A percentile compares a stretch with the other conserved stretches of the same genome.
Conservation (phyloP, 2,329 filamentous ascomycete species). For the Biscogniauxia mediterranea region DNA sequence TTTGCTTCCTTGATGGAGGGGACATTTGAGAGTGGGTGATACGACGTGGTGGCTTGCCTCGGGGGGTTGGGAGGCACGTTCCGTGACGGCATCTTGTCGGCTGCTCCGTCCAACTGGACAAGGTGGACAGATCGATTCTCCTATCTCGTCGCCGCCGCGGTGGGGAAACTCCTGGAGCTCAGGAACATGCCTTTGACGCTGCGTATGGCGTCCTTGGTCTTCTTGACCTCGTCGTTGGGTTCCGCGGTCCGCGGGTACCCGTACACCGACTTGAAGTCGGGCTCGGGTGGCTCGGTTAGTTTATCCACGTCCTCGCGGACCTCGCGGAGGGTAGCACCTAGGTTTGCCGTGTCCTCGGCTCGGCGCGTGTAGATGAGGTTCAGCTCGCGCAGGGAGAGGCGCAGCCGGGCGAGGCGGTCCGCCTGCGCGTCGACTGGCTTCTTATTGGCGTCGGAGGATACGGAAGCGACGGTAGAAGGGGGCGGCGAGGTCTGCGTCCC, state of each 20-base stretch:
- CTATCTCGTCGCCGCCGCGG: conserved; percentile 35
- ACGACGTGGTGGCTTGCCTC: neutral
- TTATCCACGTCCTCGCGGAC: conserved; percentile 66
- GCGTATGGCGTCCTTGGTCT: conserved; percentile 71
- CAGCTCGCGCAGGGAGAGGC: conserved; percentile 41
- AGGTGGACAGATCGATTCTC: conserved; percentile 1
- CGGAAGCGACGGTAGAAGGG: conserved; percentile 34
- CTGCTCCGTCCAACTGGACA: neutral
- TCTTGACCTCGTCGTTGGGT: conserved; percentile 69
- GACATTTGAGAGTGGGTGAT: neutral
- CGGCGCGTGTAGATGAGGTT: conserved; percentile 43
- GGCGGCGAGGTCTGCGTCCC: conserved; percentile 71
- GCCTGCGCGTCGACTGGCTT: conserved; percentile 39
- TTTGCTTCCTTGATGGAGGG: neutral
- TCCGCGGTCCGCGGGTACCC: conserved; percentile 42
- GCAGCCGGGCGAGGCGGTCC: conserved; percentile 42
- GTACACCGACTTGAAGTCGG: conserved; percentile 44
- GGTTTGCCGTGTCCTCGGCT: conserved; percentile 49
- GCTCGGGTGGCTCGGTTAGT: conserved; percentile 46
- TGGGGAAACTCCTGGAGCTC: conserved; percentile 71
- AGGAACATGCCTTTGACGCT: conserved; percentile 77
- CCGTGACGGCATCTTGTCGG: neutral
- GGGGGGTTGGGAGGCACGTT: neutral
- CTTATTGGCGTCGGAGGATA: conserved; percentile 19
- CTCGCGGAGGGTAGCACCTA: conserved; percentile 53